Base-by-base conservation (phyloP, 345 rosid genomes). In the Erodium maritimum region DNA sequence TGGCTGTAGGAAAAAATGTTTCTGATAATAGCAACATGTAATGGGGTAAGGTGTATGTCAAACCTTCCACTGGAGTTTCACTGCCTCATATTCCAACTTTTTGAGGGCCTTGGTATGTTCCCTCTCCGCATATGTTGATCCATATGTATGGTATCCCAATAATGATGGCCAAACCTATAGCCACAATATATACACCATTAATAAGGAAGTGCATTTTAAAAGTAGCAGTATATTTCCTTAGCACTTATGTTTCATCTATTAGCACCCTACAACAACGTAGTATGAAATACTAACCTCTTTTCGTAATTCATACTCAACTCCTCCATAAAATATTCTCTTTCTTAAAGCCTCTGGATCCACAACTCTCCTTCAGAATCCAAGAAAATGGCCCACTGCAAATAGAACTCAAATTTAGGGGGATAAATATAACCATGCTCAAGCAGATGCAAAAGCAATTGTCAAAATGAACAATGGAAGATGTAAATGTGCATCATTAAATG, bases 1-100 rank as follows among this genome's bases (percentile, higher is more conserved):
- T 29, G 37, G 37, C 37, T 29, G 4, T 11, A 29, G 37, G n/a
- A 1, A 29, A n/a, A n/a, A n/a, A n/a, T n/a, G n/a, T n/a, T n/a
- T n/a, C n/a, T n/a, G n/a, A n/a, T n/a, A 55, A 23, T 50, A 23
- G n/a, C n/a, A 21, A 33, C 55, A 51, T 17, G 37, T 23, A 24
- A 17, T n/a, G n/a, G n/a, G n/a, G n/a, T 46, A 51, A 60, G 19
- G 18, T 50, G 55, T 20, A 24, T 11, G 25, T n/a, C 78, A 57
- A 59, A 83, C 98, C 98, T 91, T 82, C 98, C 98, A 91, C 73
- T 91, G 96, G 61, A 61, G 76, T 75, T 90, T 90, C 61, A 90
- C 65, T 17, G 88, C 81, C 77, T 78, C 82, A 63, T 90, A 90
- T 78, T 87, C 99, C 42, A 61, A 65, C 76, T 54, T 82, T 75